Percentiles rank a stretch among this genome's conserved stretches.
phyloP scores from a whole-genome alignment of 164 flowering plant genomes.

The Liquidambar formosana region DNA sequence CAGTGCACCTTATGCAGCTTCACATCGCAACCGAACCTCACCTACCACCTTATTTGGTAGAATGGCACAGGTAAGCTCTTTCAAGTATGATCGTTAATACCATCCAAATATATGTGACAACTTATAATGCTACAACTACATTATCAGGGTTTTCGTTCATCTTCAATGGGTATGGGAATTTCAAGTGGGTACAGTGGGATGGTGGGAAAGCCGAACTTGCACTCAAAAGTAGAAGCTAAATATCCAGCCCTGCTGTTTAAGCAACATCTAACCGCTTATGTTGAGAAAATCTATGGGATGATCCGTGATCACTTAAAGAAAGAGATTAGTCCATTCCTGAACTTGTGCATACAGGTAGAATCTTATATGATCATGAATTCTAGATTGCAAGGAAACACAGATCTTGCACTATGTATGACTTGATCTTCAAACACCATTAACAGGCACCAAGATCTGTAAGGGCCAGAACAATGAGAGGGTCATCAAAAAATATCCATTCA shows the following conservation, averaged over 20 bases:
- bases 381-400: not conserved
- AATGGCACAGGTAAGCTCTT: conserved; percentile 65
- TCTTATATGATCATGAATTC: not conserved
- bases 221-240: conserved; percentile 74
- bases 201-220: conserved; percentile 51
- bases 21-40: conserved; percentile 44
- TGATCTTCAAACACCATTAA: conserved; percentile 15
- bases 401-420: conserved; percentile 2
- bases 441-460: conserved; percentile 78
- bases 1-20: conserved; percentile 31
- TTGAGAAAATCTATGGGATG: conserved; percentile 85
- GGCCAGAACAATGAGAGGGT: conserved; percentile 59
- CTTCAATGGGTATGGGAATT: conserved; percentile 49
- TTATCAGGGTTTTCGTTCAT: conserved; percentile 58
- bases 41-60: conserved; percentile 66
- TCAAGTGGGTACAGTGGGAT: conserved; percentile 86
- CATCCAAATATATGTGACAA: not conserved
- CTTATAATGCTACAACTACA: conserved; percentile 7
- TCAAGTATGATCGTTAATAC: not conserved
- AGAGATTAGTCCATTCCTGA: conserved; percentile 69
- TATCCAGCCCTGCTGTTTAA: conserved; percentile 88
- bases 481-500: conserved; percentile 62
- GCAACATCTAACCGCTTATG: conserved; percentile 84
- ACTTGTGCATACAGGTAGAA: conserved; percentile 75
- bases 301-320: conserved; percentile 83